Percentiles rank a stretch among this genome's conserved stretches.
Conservation (phyloP, 176 grass and related monocot species). For the Aegilops tauschii region DNA sequence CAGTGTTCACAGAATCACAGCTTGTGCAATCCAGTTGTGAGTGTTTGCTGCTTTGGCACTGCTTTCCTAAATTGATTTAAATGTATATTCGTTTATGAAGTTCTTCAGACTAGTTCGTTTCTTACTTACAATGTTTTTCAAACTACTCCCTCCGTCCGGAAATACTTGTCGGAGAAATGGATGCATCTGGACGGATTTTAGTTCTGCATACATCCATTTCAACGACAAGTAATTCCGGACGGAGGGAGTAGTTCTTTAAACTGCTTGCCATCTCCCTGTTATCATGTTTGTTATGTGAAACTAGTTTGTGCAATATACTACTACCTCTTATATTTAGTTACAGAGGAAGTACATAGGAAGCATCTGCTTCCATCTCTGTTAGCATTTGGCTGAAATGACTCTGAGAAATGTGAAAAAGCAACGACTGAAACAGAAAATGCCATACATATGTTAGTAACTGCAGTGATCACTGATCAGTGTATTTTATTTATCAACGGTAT, state of each 20-base stretch:
- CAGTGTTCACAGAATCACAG: slow-evolving; percentile 26
- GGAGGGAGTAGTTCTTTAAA: neutral
- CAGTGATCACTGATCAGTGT: neutral
- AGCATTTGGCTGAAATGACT: neutral
- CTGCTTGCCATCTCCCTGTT: neutral
- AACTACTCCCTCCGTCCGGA: neutral
- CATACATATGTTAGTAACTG: neutral
- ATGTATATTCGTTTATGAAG: neutral
- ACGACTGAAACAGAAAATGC: neutral
- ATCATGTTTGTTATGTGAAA: neutral
- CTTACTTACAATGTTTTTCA: neutral
- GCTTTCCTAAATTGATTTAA: slow-evolving; percentile 5
- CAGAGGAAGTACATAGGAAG: neutral
- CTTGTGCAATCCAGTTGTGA: slow-evolving; percentile 61
- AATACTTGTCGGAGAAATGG: no score
- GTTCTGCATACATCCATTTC: no score
- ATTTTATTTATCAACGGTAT: neutral
- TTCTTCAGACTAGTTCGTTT: neutral
- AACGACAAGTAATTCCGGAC: no score
- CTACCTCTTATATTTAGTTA: no score
- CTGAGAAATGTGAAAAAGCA: neutral
- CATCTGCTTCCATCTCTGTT: neutral
- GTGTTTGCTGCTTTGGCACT: slow-evolving; percentile 44
- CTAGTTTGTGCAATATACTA: neutral
- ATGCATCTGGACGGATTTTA: no score